phyloP scores from a whole-genome alignment of 805 yeast species.

The Scheffersomyces ergatensis region DNA sequence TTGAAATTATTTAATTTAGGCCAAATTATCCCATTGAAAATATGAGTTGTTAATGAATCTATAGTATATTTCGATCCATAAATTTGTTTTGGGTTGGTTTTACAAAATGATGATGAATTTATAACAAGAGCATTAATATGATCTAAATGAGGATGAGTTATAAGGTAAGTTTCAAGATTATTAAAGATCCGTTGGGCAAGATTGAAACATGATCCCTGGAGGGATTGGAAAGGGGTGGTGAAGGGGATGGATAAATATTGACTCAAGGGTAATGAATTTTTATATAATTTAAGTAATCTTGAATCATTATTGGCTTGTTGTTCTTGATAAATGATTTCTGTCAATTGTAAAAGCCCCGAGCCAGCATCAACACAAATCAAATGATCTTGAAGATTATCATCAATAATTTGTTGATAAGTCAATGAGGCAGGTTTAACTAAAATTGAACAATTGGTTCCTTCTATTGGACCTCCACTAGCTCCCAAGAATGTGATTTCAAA shows the following conservation, averaged over 20 bases:
- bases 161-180: conserved; percentile 43
- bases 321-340: conserved; percentile 37
- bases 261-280: conserved; percentile 22
- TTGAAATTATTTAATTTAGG: conserved; percentile 55
- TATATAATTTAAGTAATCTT: conserved; percentile 22
- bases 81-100: conserved; percentile 36
- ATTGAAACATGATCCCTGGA: conserved; percentile 21
- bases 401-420: conserved; percentile 37
- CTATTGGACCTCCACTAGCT: conserved; percentile 83
- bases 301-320: conserved; percentile 3
- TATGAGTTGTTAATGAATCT: conserved; percentile 46
- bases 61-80: conserved; percentile 56
- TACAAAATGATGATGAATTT: conserved; percentile 59
- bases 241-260: conserved; percentile 20
- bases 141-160: conserved; percentile 85
- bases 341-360: conserved; percentile 57
- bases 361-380: conserved; percentile 79
- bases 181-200: conserved; percentile 18
- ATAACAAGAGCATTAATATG: conserved; percentile 69
- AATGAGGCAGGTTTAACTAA: conserved; percentile 55
- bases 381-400: conserved; percentile 22
- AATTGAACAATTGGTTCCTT: conserved; percentile 65
- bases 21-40: conserved; percentile 80
- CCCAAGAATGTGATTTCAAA: conserved; percentile 73
- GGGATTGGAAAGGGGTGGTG: conserved; percentile 21